A percentile compares a stretch with the other conserved stretches of the same genome.
Evolutionary conservation across 2,329 filamentous ascomycete genomes (phyloP).

Genomic region (Colletotrichum cordylinicola): DNA sequence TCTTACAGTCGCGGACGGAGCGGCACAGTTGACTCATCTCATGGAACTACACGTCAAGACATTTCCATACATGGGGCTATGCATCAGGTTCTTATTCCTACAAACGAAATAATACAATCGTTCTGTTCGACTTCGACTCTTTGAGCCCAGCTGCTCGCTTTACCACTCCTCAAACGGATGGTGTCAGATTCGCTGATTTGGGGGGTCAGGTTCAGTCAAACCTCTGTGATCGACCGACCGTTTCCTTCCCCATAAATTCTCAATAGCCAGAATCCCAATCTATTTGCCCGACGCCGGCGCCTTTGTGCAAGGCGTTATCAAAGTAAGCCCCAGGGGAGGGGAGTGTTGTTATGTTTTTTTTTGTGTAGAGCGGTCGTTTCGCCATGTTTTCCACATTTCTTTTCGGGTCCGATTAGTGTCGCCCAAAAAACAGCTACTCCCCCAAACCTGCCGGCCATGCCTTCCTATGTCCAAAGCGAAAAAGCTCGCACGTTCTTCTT

Average conservation of each 20-base stretch:
- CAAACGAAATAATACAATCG: conserved; percentile 20
- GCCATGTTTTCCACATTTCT: not conserved
- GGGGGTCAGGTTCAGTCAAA: not conserved
- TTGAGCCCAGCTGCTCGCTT: conserved; percentile 1
- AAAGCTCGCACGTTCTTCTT: not conserved
- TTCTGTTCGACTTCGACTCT: not conserved
- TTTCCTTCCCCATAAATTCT: not conserved
- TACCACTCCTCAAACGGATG: not conserved
- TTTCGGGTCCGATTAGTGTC: not conserved
- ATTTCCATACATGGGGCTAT: not conserved
- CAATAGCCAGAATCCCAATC: not conserved
- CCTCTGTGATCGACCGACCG: not conserved
- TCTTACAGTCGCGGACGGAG: not conserved
- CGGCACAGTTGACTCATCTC: not conserved
- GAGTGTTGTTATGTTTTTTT: not conserved
- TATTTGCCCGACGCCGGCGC: not conserved
- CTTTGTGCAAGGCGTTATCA: not conserved
- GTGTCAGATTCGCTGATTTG: not conserved
- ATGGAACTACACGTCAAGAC: not conserved
- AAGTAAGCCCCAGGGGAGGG: conserved; percentile 5
- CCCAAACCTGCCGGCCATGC: not conserved
- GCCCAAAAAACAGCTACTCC: not conserved
- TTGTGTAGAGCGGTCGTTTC: not conserved
- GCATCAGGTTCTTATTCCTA: conserved; percentile 16
- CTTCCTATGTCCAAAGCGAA: not conserved